These are phyloP conservation scores for Tagetes erecta DNA, from an alignment of 129 eudicot genomes.

Conservation along the genomic window DNA sequence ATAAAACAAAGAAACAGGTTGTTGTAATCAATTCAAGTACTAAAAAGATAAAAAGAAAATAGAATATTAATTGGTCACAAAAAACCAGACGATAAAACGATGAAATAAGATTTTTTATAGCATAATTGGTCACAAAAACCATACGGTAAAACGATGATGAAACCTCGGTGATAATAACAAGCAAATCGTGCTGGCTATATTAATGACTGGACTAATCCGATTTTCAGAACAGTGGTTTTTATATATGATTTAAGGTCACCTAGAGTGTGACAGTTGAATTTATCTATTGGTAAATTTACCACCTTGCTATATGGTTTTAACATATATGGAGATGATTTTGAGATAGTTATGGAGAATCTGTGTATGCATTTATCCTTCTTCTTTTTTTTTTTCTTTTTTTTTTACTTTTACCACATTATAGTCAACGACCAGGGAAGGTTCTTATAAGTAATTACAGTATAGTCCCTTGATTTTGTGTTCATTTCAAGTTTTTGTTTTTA, in stretches of 20 bases:
- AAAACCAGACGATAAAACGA: too few species aligned
- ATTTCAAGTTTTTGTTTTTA: neutral
- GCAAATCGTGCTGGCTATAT: neutral
- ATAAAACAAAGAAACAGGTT: too few species aligned
- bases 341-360: neutral
- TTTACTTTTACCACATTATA: neutral
- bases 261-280: neutral
- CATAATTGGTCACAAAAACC: too few species aligned
- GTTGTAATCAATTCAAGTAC: too few species aligned
- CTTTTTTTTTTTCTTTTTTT: neutral
- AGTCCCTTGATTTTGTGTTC: constrained; percentile 10
- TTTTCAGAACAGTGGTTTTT: neutral
- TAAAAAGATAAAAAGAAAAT: too few species aligned
- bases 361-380: constrained; percentile 2
- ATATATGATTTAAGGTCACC: too few species aligned
- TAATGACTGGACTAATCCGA: neutral
- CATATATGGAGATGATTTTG: neutral
- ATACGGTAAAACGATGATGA: too few species aligned
- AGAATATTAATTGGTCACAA: too few species aligned
- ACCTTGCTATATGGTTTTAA: neutral
- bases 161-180: neutral
- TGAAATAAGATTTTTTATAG: too few species aligned
- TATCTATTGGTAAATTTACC: neutral
- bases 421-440: constrained; percentile 10
- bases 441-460: neutral